Base-by-base conservation (phyloP, 2,329 filamentous ascomycete species). In the Paraphoma sp. region DNA sequence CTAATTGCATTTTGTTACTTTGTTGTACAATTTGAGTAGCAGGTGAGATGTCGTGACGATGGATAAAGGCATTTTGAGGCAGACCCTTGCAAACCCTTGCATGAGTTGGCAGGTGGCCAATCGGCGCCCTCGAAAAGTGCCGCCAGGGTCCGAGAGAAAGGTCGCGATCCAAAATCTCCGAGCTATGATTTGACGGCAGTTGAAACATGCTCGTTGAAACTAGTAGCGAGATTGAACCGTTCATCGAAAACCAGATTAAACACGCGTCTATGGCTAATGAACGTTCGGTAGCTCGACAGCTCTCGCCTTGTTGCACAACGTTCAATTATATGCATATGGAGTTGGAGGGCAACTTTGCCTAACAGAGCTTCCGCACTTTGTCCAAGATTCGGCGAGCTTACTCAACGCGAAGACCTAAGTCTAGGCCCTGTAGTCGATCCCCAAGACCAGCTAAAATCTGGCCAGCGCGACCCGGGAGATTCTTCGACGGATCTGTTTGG, bases 381-480 rank as follows among this genome's bases (percentile, higher is more conserved):
- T n/a, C 23, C 5, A 23, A 23, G 29, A 6, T 28, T 30, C 12
- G 28, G 28, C 4, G n/a, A 11, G 28, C 28, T 64, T 47, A 68
- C 6, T 59, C 58, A 29, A 67, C 61, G 8, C 38, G 63, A n/a
- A 69, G 38, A 4, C 63, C 63, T 28, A 70, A 45, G 1, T 58
- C 66, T 4, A 70, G 48, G 10, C 60, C 63, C 31, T 56, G 53
- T 4, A 70, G 53, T 10, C 64, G 65, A 40, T 63, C 61, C 51
- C 57, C 58, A 14, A 70, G 48, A 6, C 54, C 60, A 9, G 53
- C 62, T 14, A 70, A 50, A 9, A 70, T 58, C 33, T 54, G 48
- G n/a, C 57, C 59, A 3, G 62, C 56, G 16, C 62, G 62, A 7
- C 56, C 55, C 16, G 45, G 33, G 33, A 2, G 33, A 10, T 36